phyloP scores from a whole-genome alignment of 2,329 filamentous ascomycete species.

The Pseudovirgaria hyperparasitica region DNA sequence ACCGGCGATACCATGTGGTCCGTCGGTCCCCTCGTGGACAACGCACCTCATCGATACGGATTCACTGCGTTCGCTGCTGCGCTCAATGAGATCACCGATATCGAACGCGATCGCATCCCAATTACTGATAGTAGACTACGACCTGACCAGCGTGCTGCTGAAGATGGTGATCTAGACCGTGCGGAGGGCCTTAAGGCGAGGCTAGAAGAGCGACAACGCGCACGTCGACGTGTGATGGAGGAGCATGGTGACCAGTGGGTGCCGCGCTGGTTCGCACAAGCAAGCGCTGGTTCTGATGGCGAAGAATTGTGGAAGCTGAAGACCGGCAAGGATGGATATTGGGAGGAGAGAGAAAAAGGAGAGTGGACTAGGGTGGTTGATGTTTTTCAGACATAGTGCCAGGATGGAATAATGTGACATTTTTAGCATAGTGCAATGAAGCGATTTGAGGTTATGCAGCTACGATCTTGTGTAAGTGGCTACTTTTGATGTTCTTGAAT shows the following conservation, averaged over 20 bases:
- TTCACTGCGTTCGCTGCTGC: conserved; percentile 74
- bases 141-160: conserved; percentile 76
- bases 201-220: conserved; percentile 76
- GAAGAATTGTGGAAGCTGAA: conserved; percentile 51
- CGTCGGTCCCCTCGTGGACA: conserved; percentile 64
- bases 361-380: conserved; percentile 49
- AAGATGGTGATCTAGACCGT: conserved; percentile 67
- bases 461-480: too few species aligned
- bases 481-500: too few species aligned
- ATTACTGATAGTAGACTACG: conserved; percentile 72
- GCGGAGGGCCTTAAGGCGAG: conserved; percentile 74
- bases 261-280: conserved; percentile 67
- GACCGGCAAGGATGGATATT: conserved; percentile 77
- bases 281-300: conserved; percentile 15
- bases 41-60: conserved; percentile 70
- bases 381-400: conserved; percentile 33
- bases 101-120: conserved; percentile 64
- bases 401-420: too few species aligned
- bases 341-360: conserved; percentile 66
- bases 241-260: conserved; percentile 57
- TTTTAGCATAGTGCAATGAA: too few species aligned
- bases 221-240: conserved; percentile 62
- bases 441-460: too few species aligned
- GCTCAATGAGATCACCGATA: conserved; percentile 74
- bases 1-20: conserved; percentile 64